These are phyloP conservation scores for Starmera stellimalicola DNA, from an alignment of 1,139 yeast species.

Conservation along the genomic window DNA sequence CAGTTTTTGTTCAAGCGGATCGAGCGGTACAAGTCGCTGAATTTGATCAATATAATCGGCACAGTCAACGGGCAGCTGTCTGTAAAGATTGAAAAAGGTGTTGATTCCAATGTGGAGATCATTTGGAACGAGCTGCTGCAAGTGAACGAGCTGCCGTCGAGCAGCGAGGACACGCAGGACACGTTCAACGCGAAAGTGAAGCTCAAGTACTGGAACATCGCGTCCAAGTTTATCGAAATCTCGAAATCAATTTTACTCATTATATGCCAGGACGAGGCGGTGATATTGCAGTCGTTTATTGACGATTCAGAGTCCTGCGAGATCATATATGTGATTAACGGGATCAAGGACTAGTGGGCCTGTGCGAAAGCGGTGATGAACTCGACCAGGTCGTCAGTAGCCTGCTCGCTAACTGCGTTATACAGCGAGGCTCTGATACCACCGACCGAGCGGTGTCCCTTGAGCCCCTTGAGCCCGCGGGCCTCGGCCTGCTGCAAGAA, in stretches of 20 bases:
- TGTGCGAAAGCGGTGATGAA: constrained; percentile 56
- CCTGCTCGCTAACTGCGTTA: constrained; percentile 67
- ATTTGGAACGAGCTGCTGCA: constrained; percentile 43
- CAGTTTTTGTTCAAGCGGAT: constrained; percentile 39
- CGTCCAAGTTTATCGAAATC: constrained; percentile 41
- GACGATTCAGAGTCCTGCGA: constrained; percentile 50
- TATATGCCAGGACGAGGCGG: constrained; percentile 37
- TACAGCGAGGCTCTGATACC: constrained; percentile 92
- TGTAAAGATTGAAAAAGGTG: constrained; percentile 43
- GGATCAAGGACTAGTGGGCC: constrained; percentile 19
- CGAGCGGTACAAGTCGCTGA: constrained; percentile 43
- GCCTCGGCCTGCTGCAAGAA: constrained; percentile 59
- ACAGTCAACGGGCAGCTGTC: constrained; percentile 29
- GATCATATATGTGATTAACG: constrained; percentile 42
- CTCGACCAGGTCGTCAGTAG: constrained; percentile 47
- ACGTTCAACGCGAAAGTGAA: constrained; percentile 32
- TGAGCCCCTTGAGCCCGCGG: constrained; percentile 58
- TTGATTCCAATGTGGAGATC: constrained; percentile 40
- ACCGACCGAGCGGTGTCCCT: constrained; percentile 96
- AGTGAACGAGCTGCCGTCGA: constrained; percentile 13
- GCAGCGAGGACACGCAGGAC: not conserved
- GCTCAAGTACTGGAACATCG: constrained; percentile 49
- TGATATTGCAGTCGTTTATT: constrained; percentile 46
- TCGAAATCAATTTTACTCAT: constrained; percentile 45
- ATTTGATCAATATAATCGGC: constrained; percentile 22